phyloP scores from a whole-genome alignment of 2,329 filamentous ascomycete species.

The Pseudocercospora pini-densiflorae region DNA sequence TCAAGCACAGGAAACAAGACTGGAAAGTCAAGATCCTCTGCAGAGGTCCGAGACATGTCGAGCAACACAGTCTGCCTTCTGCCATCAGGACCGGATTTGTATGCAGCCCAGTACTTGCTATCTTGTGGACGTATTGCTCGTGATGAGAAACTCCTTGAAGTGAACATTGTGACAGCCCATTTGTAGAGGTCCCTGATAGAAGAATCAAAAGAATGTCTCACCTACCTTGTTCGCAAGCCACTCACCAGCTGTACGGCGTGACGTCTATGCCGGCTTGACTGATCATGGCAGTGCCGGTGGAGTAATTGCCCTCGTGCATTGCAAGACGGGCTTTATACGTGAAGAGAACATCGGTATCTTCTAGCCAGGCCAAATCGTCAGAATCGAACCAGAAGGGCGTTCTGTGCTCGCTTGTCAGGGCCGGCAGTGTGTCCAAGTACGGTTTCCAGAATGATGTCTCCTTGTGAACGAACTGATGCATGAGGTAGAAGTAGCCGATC shows the following conservation, averaged over 20 bases:
- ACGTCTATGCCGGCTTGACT: conserved; percentile 36
- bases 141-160: conserved; percentile 57
- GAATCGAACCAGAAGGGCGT: conserved; percentile 43
- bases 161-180: conserved; percentile 58
- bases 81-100: conserved; percentile 37
- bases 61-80: conserved; percentile 40
- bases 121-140: conserved; percentile 39
- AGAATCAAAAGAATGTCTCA: conserved; percentile 27
- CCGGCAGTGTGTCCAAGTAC: conserved; percentile 42
- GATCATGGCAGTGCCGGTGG: conserved; percentile 39
- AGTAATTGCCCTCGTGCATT: conserved; percentile 45
- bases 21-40: conserved; percentile 44
- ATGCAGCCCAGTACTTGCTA: conserved; percentile 43
- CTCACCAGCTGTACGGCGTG: conserved; percentile 49
- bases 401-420: conserved; percentile 36
- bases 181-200: conserved; percentile 50
- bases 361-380: conserved; percentile 40
- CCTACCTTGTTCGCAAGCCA: conserved; percentile 34
- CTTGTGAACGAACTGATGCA: conserved; percentile 40
- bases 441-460: conserved; percentile 43
- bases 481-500: conserved; percentile 44
- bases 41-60: conserved; percentile 39
- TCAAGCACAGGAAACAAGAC: conserved; percentile 58
- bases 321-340: conserved; percentile 38
- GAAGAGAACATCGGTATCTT: conserved; percentile 42